Percentiles rank a stretch among this genome's conserved stretches.
Evolutionary conservation across 1,284 basidiomycete genomes (phyloP).

Genomic region (Puccinia polysora): DNA sequence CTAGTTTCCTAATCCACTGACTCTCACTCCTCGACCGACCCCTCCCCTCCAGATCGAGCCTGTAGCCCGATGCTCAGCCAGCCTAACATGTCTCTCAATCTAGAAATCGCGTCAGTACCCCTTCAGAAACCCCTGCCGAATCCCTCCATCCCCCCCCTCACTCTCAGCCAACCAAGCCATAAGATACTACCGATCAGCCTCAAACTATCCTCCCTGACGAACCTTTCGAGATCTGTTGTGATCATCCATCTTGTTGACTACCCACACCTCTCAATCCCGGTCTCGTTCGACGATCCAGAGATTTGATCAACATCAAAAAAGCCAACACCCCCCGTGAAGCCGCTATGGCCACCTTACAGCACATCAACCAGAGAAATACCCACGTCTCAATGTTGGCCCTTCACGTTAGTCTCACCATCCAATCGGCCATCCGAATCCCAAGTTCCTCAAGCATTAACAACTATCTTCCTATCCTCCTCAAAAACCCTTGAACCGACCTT

Average conservation of each 20-base stretch:
- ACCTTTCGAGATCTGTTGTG: too few relatives aligned
- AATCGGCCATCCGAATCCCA: neutral
- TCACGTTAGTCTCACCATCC: constrained; percentile 48
- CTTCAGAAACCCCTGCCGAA: neutral
- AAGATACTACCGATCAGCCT: too few relatives aligned
- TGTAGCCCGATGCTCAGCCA: constrained; percentile 81
- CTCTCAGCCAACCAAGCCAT: neutral
- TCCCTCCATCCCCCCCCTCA: neutral
- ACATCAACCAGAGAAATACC: constrained; percentile 82
- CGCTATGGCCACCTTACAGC: constrained; percentile 72
- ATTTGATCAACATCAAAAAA: constrained; percentile 79
- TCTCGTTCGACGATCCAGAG: constrained; percentile 53
- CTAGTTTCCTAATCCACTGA: neutral
- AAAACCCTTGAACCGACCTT: too few relatives aligned
- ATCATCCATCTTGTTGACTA: too few relatives aligned
- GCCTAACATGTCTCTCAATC: constrained; percentile 84
- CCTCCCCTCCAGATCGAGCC: constrained; percentile 60
- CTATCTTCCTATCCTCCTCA: too few relatives aligned
- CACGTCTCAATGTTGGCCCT: constrained; percentile 76
- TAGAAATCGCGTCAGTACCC: constrained; percentile 74
- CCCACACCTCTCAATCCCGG: neutral
- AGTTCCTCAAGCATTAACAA: too few relatives aligned
- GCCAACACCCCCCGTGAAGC: constrained; percentile 91
- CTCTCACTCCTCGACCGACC: neutral
- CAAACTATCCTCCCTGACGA: too few relatives aligned